These are phyloP conservation scores for Kwoniella europaea DNA, from an alignment of 768 basidiomycete species.

Conservation along the genomic window DNA sequence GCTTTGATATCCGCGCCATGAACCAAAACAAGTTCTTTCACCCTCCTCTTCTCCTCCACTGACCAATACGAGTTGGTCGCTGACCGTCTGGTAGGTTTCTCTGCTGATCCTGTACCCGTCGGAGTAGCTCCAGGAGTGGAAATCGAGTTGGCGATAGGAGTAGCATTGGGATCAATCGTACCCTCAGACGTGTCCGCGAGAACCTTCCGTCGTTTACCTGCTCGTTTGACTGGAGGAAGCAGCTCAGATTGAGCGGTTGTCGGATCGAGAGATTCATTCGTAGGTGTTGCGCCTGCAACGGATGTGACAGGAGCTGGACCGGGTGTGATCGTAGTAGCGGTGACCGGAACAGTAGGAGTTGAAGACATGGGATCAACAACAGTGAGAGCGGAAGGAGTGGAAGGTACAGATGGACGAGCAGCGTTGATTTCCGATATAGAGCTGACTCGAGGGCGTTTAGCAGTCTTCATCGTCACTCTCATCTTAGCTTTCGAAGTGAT, in stretches of 20 bases:
- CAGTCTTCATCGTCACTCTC: slow-evolving; percentile 33
- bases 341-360: neutral
- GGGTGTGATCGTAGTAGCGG: neutral
- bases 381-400: neutral
- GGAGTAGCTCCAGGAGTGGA: neutral
- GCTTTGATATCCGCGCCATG: slow-evolving; percentile 72
- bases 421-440: slow-evolving; percentile 18
- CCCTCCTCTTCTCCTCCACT: slow-evolving; percentile 68
- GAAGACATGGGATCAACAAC: neutral
- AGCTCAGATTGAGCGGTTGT: slow-evolving; percentile 29
- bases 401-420: neutral
- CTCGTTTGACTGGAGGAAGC: slow-evolving; percentile 44
- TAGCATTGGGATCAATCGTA: neutral
- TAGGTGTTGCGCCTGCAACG: neutral
- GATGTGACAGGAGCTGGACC: neutral
- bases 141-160: neutral
- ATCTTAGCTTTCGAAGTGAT: slow-evolving; percentile 25
- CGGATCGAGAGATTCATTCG: neutral
- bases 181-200: slow-evolving; percentile 4
- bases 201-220: slow-evolving; percentile 33
- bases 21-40: slow-evolving; percentile 66
- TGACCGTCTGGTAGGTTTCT: slow-evolving; percentile 21
- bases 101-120: neutral
- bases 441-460: slow-evolving; percentile 42
- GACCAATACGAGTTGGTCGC: slow-evolving; percentile 65